Base-by-base conservation (phyloP, 192 early-diverging fungal species). In the Radiomyces spectabilis region DNA sequence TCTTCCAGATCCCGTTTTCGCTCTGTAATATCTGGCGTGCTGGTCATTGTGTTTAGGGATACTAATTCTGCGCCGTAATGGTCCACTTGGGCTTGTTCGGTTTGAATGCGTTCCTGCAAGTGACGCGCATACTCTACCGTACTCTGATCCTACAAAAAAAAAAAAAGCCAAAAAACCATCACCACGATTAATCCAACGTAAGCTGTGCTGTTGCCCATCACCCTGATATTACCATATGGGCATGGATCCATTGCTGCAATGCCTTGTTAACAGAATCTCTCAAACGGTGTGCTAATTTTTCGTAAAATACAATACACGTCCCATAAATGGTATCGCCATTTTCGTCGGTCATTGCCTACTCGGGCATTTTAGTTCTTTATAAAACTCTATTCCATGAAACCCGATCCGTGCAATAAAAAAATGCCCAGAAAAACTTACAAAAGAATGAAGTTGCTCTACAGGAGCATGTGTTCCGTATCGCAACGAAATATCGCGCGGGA, bases 1-100 rank as follows among this genome's bases (percentile, higher is more conserved):
- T 65, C 63, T 56, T 88, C 82, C 0, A 71, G 72, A 31, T 84
- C 81, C 7, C 26, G 33, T 38, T 62, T 50, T 27, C 70, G 65
- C 22, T 53, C 29, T 26, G 58, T 40, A 15, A 65, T 51, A 6
- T 74, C 49, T 4, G 37, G 26, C 7, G 50, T 58, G 4, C 43
- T 57, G 15, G 43, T 30, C 4, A 47, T 13, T 12, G 41, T 32
- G 21, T 30, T 34, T 25, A 39, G 16, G 16, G 38, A 39, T 0
- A 46, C 38, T 1, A 44, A 19, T 25, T n/a, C 12, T 8, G 26
- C 21, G n/a, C 30, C 25, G 15, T 53, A 41, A 10, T 44, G 26
- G 31, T 57, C 41, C 15, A 66, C 25, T 37, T 50, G 38, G 5
- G 19, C 6, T 41, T 34, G 32, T 29, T 71, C 69, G 1, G 21